phyloP scores from a whole-genome alignment of 2,329 filamentous ascomycete genomes.

The Microsporum canis region DNA sequence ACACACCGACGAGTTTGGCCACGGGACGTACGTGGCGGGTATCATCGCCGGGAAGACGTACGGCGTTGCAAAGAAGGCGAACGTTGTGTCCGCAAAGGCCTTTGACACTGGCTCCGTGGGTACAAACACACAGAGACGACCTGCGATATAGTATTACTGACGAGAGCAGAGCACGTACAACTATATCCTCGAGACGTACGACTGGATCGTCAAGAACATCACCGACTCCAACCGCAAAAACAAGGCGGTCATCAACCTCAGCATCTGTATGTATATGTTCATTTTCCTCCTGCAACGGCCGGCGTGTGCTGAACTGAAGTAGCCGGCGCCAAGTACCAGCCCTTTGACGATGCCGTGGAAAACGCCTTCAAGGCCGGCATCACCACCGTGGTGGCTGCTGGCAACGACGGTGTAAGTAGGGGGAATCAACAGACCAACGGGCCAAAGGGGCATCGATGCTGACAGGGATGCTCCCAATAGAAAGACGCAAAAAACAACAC shows the following conservation, averaged over 20 bases:
- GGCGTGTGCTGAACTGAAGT: too few relatives aligned
- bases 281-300: not conserved
- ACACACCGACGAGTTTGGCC: slow-evolving; percentile 7
- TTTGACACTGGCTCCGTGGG: slow-evolving; percentile 9
- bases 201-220: slow-evolving; percentile 11
- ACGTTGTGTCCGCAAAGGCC: slow-evolving; percentile 8
- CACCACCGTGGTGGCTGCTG: slow-evolving; percentile 9
- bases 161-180: slow-evolving; percentile 6
- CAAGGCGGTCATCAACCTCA: slow-evolving; percentile 10
- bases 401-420: slow-evolving; percentile 9
- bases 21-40: slow-evolving; percentile 10
- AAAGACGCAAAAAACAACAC: slow-evolving; percentile 23
- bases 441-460: not conserved
- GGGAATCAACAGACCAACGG: not conserved
- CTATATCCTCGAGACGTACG: slow-evolving; percentile 10
- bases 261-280: slow-evolving; percentile 8
- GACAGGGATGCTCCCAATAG: not conserved
- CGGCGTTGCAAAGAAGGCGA: slow-evolving; percentile 11
- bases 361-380: slow-evolving; percentile 10
- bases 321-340: slow-evolving; percentile 8
- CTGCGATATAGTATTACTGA: slow-evolving; percentile 10
- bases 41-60: slow-evolving; percentile 9
- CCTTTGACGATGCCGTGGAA: slow-evolving; percentile 9
- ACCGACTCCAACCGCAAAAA: slow-evolving; percentile 6
- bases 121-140: not conserved